phyloP scores from a whole-genome alignment of 1,139 yeast species.

The Sugiyamaella grinbergsii region DNA sequence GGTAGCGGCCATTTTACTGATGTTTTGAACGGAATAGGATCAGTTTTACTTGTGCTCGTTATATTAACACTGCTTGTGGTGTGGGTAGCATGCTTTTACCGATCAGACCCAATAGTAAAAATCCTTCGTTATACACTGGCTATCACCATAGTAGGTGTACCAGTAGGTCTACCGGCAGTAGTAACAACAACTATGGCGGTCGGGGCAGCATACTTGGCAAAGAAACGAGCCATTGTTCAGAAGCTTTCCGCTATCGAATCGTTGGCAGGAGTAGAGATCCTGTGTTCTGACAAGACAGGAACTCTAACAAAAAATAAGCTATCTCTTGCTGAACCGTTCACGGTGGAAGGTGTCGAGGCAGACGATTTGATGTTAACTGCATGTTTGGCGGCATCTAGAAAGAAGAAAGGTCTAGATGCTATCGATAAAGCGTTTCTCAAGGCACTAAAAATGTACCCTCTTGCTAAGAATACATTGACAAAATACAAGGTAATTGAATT shows the following conservation, averaged over 20 bases:
- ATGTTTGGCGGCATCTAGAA: conserved; percentile 97
- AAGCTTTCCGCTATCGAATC: conserved; percentile 98
- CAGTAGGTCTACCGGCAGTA: conserved; percentile 99
- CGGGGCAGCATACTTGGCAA: conserved; percentile 99
- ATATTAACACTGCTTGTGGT: conserved; percentile 84
- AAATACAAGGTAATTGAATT: conserved; percentile 68
- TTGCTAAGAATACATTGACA: conserved; percentile 58
- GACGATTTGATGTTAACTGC: conserved; percentile 98
- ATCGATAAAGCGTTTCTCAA: conserved; percentile 97
- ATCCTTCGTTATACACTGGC: conserved; percentile 92
- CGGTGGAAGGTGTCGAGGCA: conserved; percentile 98
- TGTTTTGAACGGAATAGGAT: conserved; percentile 97
- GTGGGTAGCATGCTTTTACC: conserved; percentile 95
- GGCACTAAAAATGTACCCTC: conserved; percentile 66
- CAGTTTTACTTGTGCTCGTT: conserved; percentile 85
- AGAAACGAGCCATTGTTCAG: conserved; percentile 98
- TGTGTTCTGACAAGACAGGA: conserved; percentile 99
- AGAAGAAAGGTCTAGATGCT: conserved; percentile 98
- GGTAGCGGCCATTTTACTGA: conserved; percentile 97
- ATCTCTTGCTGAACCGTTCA: conserved; percentile 97
- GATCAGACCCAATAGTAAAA: conserved; percentile 84
- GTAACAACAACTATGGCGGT: conserved; percentile 99
- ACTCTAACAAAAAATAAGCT: conserved; percentile 97
- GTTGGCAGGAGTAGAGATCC: conserved; percentile 97
- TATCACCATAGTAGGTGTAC: conserved; percentile 98